phyloP scores from a whole-genome alignment of 1,284 basidiomycete genomes.

The Coriolopsis trogii region DNA sequence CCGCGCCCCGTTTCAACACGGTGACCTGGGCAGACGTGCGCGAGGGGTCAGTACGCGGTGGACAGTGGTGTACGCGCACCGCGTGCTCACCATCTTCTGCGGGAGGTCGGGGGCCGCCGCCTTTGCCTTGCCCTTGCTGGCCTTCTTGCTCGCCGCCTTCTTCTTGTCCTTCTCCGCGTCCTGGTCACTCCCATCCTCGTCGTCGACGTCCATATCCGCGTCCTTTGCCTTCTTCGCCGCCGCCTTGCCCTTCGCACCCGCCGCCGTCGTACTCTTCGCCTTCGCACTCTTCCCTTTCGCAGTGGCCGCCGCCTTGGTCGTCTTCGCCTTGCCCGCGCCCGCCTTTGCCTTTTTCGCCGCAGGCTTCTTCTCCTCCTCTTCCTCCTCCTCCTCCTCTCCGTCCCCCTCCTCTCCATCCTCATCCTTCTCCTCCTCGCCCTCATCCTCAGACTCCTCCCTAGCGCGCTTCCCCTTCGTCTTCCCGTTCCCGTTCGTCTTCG shows the following conservation, averaged over 20 bases:
- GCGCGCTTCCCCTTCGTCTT: constrained; percentile 33
- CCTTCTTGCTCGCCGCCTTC: constrained; percentile 18
- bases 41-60: constrained; percentile 1
- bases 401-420: constrained; percentile 24
- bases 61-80: too few species aligned
- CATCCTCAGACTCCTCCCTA: constrained; percentile 27
- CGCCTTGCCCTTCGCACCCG: constrained; percentile 12
- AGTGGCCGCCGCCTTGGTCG: constrained; percentile 25
- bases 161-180: constrained; percentile 25
- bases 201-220: constrained; percentile 15
- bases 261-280: constrained; percentile 32
- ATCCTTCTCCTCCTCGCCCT: constrained; percentile 22
- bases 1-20: constrained; percentile 59
- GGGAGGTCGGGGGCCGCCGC: constrained; percentile 26
- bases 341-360: constrained; percentile 9
- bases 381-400: constrained; percentile 19
- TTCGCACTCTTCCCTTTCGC: constrained; percentile 36
- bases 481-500: constrained; percentile 22
- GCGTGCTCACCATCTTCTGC: constrained; percentile 39
- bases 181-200: constrained; percentile 24
- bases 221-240: constrained; percentile 25
- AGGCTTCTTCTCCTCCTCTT: constrained; percentile 11
- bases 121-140: constrained; percentile 16
- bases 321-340: neutral
- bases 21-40: constrained; percentile 44